A percentile compares a stretch with the other conserved stretches of the same genome.
Conservation (phyloP, 2,329 filamentous ascomycete genomes). For the Metarhizium rileyi region DNA sequence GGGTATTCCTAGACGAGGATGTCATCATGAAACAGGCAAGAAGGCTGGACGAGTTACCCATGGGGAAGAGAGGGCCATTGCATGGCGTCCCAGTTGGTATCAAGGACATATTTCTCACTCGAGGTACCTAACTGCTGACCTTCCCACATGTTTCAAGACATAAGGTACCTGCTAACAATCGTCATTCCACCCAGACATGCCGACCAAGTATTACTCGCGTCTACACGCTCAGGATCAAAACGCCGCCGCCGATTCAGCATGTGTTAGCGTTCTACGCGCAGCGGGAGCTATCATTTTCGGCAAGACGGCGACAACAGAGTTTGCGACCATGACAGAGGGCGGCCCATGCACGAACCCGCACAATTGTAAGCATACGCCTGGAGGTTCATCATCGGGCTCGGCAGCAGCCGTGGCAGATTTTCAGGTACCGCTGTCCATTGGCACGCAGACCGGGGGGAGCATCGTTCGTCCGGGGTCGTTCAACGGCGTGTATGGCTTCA, state of each 20-base stretch:
- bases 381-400: constrained; percentile 58
- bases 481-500: constrained; percentile 55
- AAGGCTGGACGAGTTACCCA: constrained; percentile 38
- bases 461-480: constrained; percentile 55
- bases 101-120: constrained; percentile 51
- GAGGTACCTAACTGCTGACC: constrained; percentile 26
- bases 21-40: constrained; percentile 40
- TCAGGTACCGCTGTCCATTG: constrained; percentile 50
- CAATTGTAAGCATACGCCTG: constrained; percentile 52
- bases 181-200: constrained; percentile 34
- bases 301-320: constrained; percentile 50
- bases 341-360: constrained; percentile 55
- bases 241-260: constrained; percentile 39
- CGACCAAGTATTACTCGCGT: constrained; percentile 44
- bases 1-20: constrained; percentile 36
- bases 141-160: neutral
- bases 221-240: constrained; percentile 37
- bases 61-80: constrained; percentile 39
- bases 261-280: constrained; percentile 39
- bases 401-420: constrained; percentile 56
- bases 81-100: constrained; percentile 49
- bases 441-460: constrained; percentile 58
- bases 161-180: neutral
- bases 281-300: constrained; percentile 47
- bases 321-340: constrained; percentile 46